These are phyloP conservation scores for Linanthus parryae DNA, from an alignment of 148 eudicot genomes.

Conservation along the genomic window DNA sequence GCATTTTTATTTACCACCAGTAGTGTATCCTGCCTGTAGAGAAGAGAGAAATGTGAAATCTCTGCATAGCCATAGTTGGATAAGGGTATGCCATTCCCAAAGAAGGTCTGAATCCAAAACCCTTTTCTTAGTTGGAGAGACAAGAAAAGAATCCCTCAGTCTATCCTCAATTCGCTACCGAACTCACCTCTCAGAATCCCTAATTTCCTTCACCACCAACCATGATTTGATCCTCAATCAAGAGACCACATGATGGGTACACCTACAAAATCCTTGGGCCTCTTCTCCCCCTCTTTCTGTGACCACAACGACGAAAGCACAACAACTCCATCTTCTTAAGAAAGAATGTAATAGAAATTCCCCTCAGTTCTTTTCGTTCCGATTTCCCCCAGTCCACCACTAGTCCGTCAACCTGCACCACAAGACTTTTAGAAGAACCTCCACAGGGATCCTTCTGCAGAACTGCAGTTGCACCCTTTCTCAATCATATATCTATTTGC, in stretches of 20 bases:
- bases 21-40: no score
- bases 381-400: no score
- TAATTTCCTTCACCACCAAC: conserved; percentile 6
- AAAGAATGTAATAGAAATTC: no score
- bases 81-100: conserved; percentile 5
- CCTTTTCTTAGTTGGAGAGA: neutral
- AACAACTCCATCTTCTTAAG: no score
- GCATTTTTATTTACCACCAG: neutral
- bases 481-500: no score
- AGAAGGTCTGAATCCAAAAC: conserved; percentile 11
- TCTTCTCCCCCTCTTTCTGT: conserved; percentile 13
- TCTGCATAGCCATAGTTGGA: conserved; percentile 10
- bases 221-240: conserved; percentile 20
- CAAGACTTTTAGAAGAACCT: no score
- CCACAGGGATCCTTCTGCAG: no score
- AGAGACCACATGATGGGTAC: conserved; percentile 20
- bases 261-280: conserved; percentile 17
- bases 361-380: no score
- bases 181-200: conserved; percentile 17
- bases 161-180: conserved; percentile 11
- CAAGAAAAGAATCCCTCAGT: conserved; percentile 8
- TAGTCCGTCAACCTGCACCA: no score
- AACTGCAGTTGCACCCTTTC: no score
- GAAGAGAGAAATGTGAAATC: conserved; percentile 12
- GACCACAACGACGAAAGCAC: no score